Percentiles rank a stretch among this genome's conserved stretches.
phyloP scores from a whole-genome alignment of 305 asterid genomes.

The Rubia balearica region DNA sequence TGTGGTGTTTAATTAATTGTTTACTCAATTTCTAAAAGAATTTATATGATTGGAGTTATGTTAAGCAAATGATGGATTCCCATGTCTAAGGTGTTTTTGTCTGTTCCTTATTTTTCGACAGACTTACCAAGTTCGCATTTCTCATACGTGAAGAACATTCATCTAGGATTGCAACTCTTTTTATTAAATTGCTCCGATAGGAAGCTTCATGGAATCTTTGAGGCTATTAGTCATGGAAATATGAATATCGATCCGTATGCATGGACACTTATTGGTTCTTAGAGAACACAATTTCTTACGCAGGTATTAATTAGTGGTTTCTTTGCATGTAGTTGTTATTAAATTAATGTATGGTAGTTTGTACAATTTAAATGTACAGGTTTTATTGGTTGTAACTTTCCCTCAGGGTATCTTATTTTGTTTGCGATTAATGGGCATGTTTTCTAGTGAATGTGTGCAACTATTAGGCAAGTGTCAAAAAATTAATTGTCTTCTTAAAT shows the following conservation, averaged over 20 bases:
- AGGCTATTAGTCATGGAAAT: slow-evolving; percentile 74
- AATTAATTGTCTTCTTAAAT: no score
- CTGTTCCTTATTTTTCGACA: slow-evolving; percentile 22
- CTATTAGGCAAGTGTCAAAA: no score
- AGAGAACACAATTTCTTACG: slow-evolving; percentile 59
- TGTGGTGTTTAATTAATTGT: not conserved
- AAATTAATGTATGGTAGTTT: not conserved
- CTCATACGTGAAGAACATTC: slow-evolving; percentile 57
- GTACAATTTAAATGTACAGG: not conserved
- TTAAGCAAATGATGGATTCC: no score
- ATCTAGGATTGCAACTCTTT: slow-evolving; percentile 71
- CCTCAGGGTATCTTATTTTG: no score
- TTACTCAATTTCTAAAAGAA: not conserved
- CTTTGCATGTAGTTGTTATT: not conserved
- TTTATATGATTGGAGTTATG: no score
- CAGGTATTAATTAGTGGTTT: slow-evolving; percentile 42
- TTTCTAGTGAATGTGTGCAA: no score
- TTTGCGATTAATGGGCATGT: no score
- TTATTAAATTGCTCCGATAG: slow-evolving; percentile 60
- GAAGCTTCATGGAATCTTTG: slow-evolving; percentile 67
- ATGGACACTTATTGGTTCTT: slow-evolving; percentile 71
- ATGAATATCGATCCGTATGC: slow-evolving; percentile 71
- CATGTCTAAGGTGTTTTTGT: no score
- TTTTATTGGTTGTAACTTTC: not conserved
- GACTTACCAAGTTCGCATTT: slow-evolving; percentile 69